Evolutionary conservation across 139 green algal genomes (phyloP).

Genomic region (Tetradesmus lagerheimii): DNA sequence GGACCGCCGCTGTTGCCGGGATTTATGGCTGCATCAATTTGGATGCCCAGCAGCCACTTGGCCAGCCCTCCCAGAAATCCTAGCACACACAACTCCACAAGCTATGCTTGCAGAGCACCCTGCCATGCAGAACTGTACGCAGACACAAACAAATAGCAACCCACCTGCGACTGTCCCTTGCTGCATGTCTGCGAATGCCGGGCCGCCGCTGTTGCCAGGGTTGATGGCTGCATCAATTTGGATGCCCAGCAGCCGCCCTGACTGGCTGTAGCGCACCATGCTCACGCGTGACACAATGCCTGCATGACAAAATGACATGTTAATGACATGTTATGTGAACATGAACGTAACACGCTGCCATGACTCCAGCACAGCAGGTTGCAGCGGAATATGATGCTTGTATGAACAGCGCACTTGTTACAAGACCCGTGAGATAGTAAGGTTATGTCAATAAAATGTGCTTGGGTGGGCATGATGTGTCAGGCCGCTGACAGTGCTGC

Average conservation of each 20-base stretch:
- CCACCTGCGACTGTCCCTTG: slow-evolving; percentile 66
- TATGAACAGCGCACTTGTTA: too few relatives aligned
- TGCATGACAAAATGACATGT: background rate
- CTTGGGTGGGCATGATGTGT: background rate
- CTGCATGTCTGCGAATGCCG: slow-evolving; percentile 77
- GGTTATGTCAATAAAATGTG: too few relatives aligned
- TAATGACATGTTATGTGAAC: too few relatives aligned
- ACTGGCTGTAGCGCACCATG: slow-evolving; percentile 51
- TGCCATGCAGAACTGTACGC: too few relatives aligned
- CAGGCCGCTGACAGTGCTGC: slow-evolving; percentile 52
- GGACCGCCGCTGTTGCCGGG: slow-evolving; percentile 83
- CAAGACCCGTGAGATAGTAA: too few relatives aligned
- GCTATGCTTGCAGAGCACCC: too few relatives aligned
- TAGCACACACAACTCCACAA: too few relatives aligned
- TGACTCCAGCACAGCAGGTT: too few relatives aligned
- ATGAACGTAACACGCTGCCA: too few relatives aligned
- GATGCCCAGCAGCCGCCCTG: slow-evolving; percentile 64
- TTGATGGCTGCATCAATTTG: slow-evolving; percentile 86
- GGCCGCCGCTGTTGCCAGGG: slow-evolving; percentile 81
- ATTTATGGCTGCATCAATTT: slow-evolving; percentile 83
- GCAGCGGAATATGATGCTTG: too few relatives aligned
- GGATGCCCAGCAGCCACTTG: too few relatives aligned
- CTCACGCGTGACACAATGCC: slow-evolving; percentile 38
- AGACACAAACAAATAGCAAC: background rate
- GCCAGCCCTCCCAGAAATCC: too few relatives aligned